These are phyloP conservation scores for Neofusicoccum laricinum DNA, from an alignment of 2,329 filamentous ascomycete genomes.

Conservation along the genomic window DNA sequence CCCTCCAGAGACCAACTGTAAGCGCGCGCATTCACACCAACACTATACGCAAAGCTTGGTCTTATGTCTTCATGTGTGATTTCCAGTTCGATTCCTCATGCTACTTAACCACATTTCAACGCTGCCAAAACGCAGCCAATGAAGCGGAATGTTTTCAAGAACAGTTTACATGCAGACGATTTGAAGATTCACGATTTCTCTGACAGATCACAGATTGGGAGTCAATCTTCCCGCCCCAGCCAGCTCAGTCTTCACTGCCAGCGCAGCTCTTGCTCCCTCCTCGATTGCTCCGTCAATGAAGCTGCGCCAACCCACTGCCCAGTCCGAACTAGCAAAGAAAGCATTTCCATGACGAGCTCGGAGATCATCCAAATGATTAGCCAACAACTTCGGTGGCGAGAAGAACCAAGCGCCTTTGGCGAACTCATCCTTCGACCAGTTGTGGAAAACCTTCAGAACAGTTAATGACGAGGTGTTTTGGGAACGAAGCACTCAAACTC, in stretches of 20 bases:
- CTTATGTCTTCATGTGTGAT: too few relatives aligned
- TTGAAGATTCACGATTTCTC: too few relatives aligned
- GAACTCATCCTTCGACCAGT: slow-evolving; percentile 49
- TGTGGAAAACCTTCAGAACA: slow-evolving; percentile 41
- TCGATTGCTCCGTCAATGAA: slow-evolving; percentile 53
- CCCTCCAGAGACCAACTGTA: too few relatives aligned
- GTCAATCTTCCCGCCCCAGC: not conserved
- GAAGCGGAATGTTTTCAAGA: too few relatives aligned
- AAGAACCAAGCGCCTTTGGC: slow-evolving; percentile 48
- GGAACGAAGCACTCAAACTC: not conserved
- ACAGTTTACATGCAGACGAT: too few relatives aligned
- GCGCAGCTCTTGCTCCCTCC: slow-evolving; percentile 40
- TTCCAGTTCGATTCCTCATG: too few relatives aligned
- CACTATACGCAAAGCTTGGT: too few relatives aligned
- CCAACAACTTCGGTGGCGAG: slow-evolving; percentile 36
- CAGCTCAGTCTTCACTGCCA: slow-evolving; percentile 24
- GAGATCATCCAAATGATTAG: slow-evolving; percentile 41
- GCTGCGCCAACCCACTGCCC: slow-evolving; percentile 50
- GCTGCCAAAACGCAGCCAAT: too few relatives aligned
- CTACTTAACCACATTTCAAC: too few relatives aligned
- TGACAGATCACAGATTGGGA: not conserved
- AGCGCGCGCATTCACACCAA: too few relatives aligned
- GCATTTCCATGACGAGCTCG: slow-evolving; percentile 43
- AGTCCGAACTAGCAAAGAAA: slow-evolving; percentile 49
- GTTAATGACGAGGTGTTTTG: not conserved